phyloP scores from a whole-genome alignment of 1,284 basidiomycete species.

The Ceraceosorus guamensis region DNA sequence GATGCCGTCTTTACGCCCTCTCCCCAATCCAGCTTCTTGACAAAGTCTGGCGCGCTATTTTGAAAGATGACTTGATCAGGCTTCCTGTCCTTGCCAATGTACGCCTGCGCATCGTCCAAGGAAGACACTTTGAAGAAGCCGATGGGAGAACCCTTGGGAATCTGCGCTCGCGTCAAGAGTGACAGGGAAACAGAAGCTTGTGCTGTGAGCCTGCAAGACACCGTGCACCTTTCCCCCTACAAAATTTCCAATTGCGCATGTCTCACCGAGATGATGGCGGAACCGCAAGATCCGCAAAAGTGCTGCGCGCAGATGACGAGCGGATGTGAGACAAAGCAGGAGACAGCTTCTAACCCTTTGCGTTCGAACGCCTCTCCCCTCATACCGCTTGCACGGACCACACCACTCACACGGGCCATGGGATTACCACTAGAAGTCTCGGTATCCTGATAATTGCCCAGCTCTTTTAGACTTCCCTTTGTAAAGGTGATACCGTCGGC shows the following conservation, averaged over 20 bases:
- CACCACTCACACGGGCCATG: background rate
- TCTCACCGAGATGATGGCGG: background rate
- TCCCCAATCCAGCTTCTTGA: background rate
- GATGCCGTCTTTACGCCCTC: constrained; percentile 3
- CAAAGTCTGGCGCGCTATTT: background rate
- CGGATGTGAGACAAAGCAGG: too few species aligned
- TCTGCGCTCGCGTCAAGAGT: background rate
- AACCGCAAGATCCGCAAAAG: background rate
- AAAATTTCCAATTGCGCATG: background rate
- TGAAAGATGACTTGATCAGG: background rate
- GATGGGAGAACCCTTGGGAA: background rate
- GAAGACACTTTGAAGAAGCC: background rate
- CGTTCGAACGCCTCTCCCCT: too few species aligned
- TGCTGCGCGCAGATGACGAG: background rate
- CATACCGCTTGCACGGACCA: too few species aligned
- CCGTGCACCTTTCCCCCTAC: too few species aligned
- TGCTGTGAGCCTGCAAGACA: background rate
- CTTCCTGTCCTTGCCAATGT: background rate
- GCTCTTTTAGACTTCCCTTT: background rate
- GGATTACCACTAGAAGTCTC: background rate
- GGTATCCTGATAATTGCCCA: background rate
- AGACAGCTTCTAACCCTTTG: too few species aligned
- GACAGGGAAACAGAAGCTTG: background rate
- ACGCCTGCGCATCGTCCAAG: background rate
- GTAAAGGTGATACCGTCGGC: background rate